phyloP scores from a whole-genome alignment of 2,329 filamentous ascomycete genomes.

The Dactylonectria macrodidyma region DNA sequence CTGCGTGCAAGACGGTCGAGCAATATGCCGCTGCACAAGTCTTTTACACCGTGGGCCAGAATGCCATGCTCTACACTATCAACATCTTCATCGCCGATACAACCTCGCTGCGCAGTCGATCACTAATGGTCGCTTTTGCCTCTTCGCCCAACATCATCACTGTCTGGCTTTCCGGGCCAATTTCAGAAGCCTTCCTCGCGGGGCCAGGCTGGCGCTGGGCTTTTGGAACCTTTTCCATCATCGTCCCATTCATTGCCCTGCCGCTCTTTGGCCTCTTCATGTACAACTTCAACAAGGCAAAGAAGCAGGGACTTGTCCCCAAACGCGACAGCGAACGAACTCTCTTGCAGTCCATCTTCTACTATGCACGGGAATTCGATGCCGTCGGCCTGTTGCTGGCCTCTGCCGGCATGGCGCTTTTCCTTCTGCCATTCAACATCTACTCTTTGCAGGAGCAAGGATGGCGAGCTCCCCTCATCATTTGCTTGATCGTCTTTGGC shows the following conservation, averaged over 20 bases:
- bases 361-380: slow-evolving; percentile 63
- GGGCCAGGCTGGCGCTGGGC: slow-evolving; percentile 76
- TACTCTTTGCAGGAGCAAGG: slow-evolving; percentile 60
- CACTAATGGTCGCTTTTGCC: slow-evolving; percentile 54
- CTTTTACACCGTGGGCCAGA: slow-evolving; percentile 69
- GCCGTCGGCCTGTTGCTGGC: slow-evolving; percentile 69
- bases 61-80: slow-evolving; percentile 49
- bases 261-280: slow-evolving; percentile 73
- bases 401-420: slow-evolving; percentile 67
- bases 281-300: slow-evolving; percentile 70
- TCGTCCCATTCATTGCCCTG: slow-evolving; percentile 72
- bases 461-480: slow-evolving; percentile 66
- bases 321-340: not conserved
- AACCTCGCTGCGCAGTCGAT: slow-evolving; percentile 50
- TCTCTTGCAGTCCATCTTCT: slow-evolving; percentile 53
- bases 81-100: slow-evolving; percentile 53
- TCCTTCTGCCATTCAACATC: slow-evolving; percentile 73
- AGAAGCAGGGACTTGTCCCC: slow-evolving; percentile 52
- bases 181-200: slow-evolving; percentile 68
- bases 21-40: slow-evolving; percentile 64
- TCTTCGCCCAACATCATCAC: slow-evolving; percentile 77
- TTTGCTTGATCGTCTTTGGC: slow-evolving; percentile 71
- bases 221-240: slow-evolving; percentile 77
- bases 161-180: slow-evolving; percentile 72
- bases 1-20: slow-evolving; percentile 66